Base-by-base conservation (phyloP, 2,329 filamentous ascomycete species). In the Hypoxylon sp. region DNA sequence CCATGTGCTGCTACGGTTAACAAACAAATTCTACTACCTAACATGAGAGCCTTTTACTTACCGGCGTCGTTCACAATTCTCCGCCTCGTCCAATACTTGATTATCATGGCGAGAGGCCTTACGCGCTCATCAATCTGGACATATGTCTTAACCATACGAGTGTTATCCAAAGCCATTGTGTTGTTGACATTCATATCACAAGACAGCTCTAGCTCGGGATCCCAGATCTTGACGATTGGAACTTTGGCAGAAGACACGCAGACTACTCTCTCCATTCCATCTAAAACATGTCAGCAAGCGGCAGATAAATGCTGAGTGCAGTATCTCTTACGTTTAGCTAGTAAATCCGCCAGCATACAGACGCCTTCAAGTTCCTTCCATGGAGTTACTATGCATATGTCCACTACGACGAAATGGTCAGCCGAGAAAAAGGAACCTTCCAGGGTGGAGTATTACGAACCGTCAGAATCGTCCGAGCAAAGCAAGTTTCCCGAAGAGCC, bases 121-220 rank as follows among this genome's bases (percentile, higher is more conserved):
- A 99, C 94, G 68, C 96, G 90, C 42, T 94, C 90, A 80, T 99
- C 96, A 64, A 97, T 91, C 77, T 97, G 91, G 68, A 99, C 94
- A 81, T 99, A 99, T 0, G 94, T 97, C 78, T 95, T 93, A 75
- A 99, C 96, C 95, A 99, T 97, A 56, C 95, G 90, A 13, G 96
- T 99, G 77, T 99, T 99, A 80, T 98, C 95, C 68, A 99, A 84
- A 3, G 96, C 96, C 59, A 97, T 82, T 0, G 95, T 96, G 76
- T 98, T 99, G 83, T 99, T 99, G 82, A 99, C 95, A 75, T 99
- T 99, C 91, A 99, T 96, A 79, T 99, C 96, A 80, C 95, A 98
- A 14, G 94, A 92, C 56, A 99, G 85, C 72, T 91, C 85, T 64
- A 98, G 85, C 79, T 97, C 94, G 2, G 96, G 96, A 79, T 99